A percentile compares a stretch with the other conserved stretches of the same genome.
phyloP scores from a whole-genome alignment of 179 eudicot genomes.

The Heliamphora pulchella region DNA sequence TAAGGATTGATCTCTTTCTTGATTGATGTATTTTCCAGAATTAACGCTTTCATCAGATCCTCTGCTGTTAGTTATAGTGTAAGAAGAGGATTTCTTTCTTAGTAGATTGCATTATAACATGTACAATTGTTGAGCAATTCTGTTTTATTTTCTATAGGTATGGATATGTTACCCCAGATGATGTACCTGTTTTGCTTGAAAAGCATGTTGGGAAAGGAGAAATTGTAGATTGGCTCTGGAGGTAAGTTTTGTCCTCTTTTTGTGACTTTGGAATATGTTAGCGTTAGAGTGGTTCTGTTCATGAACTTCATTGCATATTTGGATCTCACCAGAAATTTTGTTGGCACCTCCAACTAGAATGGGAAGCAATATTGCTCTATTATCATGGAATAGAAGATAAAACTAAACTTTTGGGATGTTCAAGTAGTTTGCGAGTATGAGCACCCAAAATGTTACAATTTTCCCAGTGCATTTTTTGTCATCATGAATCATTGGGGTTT shows the following conservation, averaged over 20 bases:
- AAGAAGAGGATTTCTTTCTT: not conserved
- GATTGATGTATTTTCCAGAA: not conserved
- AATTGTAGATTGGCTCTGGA: slow-evolving; percentile 82
- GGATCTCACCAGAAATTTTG: not conserved
- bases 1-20: slow-evolving; percentile 26
- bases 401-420: not conserved
- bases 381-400: too few species aligned
- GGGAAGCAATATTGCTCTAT: not conserved
- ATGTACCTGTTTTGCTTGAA: slow-evolving; percentile 79
- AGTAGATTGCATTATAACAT: slow-evolving; percentile 21
- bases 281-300: not conserved
- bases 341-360: not conserved
- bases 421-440: not conserved
- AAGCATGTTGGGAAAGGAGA: slow-evolving; percentile 82
- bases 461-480: not conserved
- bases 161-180: slow-evolving; percentile 88
- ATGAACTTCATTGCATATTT: not conserved
- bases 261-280: not conserved
- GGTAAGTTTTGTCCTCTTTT: slow-evolving; percentile 37
- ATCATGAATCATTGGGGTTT: not conserved
- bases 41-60: not conserved
- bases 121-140: not conserved
- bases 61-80: not conserved
- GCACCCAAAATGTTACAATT: not conserved
- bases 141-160: slow-evolving; percentile 54